A percentile compares a stretch with the other conserved stretches of the same genome.
phyloP scores from a whole-genome alignment of 2,329 filamentous ascomycete species.

The Blastomyces parvus region DNA sequence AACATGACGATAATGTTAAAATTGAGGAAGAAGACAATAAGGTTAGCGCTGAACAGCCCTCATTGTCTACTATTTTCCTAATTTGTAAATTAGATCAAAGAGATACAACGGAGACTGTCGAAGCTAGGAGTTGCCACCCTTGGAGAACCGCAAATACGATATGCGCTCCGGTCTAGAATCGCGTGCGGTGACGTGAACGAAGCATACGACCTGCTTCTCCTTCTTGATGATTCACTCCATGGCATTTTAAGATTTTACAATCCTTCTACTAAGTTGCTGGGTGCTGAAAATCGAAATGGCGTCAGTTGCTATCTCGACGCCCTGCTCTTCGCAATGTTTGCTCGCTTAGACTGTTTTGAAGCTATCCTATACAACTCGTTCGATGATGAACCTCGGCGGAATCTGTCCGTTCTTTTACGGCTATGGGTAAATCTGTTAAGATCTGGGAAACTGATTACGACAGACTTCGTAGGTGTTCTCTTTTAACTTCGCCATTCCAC shows the following conservation, averaged over 20 bases:
- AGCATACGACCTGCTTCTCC: conserved; percentile 63
- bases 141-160: conserved; percentile 53
- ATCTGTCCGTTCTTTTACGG: conserved; percentile 66
- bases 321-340: conserved; percentile 91
- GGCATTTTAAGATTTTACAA: conserved; percentile 70
- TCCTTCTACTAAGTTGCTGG: conserved; percentile 61
- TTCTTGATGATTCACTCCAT: conserved; percentile 72
- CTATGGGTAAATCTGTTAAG: conserved; percentile 91
- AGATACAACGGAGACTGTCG: background rate
- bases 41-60: background rate
- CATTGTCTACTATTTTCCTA: background rate
- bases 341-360: conserved; percentile 80
- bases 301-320: conserved; percentile 95
- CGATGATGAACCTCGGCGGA: conserved; percentile 60
- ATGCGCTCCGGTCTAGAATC: conserved; percentile 53
- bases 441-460: conserved; percentile 72
- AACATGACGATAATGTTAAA: background rate
- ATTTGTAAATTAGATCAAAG: conserved; percentile 6
- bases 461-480: conserved; percentile 58
- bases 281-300: conserved; percentile 72
- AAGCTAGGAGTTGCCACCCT: conserved; percentile 44
- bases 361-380: conserved; percentile 78
- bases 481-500: background rate
- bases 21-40: conserved; percentile 3
- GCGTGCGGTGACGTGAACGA: conserved; percentile 61